These are phyloP conservation scores for Fonsecaea pedrosoi DNA, from an alignment of 2,329 filamentous ascomycete genomes.

Conservation along the genomic window DNA sequence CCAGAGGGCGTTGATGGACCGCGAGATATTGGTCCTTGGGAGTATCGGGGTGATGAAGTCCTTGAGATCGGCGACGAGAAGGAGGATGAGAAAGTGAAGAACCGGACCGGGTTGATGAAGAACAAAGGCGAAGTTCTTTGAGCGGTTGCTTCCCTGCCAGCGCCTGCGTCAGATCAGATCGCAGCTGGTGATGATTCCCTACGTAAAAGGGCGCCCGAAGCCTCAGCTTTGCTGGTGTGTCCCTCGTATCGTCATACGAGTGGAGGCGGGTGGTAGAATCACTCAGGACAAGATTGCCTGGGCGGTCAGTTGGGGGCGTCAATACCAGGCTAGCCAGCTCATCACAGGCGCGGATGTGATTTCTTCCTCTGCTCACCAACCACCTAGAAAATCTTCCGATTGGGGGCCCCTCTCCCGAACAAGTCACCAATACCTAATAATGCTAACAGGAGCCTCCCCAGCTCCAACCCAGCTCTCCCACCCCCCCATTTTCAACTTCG, in stretches of 20 bases:
- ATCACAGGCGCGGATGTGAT: not conserved
- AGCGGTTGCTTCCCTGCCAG: not conserved
- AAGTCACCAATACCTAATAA: not conserved
- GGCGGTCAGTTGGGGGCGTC: not conserved
- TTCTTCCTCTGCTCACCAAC: not conserved
- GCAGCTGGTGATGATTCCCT: no score
- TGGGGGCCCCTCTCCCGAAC: not conserved
- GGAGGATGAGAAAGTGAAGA: conserved; percentile 38
- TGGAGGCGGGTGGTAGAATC: not conserved
- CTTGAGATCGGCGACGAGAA: conserved; percentile 48
- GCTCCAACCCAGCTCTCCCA: conserved; percentile 6
- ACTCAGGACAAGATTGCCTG: not conserved
- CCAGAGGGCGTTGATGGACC: conserved; percentile 75
- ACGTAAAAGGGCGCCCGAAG: not conserved
- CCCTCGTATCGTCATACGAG: not conserved
- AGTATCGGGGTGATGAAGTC: conserved; percentile 45
- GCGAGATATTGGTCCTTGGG: conserved; percentile 64
- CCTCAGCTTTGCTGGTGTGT: not conserved
- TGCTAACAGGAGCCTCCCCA: not conserved
- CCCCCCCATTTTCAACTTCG: conserved; percentile 3
- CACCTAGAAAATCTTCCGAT: conserved; percentile 13
- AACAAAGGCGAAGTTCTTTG: conserved; percentile 28
- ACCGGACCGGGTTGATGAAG: conserved; percentile 32
- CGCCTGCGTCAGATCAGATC: no score
- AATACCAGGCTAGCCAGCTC: not conserved